phyloP scores from a whole-genome alignment of 257 asterid genomes.

The Nicotiana obtusifolia region DNA sequence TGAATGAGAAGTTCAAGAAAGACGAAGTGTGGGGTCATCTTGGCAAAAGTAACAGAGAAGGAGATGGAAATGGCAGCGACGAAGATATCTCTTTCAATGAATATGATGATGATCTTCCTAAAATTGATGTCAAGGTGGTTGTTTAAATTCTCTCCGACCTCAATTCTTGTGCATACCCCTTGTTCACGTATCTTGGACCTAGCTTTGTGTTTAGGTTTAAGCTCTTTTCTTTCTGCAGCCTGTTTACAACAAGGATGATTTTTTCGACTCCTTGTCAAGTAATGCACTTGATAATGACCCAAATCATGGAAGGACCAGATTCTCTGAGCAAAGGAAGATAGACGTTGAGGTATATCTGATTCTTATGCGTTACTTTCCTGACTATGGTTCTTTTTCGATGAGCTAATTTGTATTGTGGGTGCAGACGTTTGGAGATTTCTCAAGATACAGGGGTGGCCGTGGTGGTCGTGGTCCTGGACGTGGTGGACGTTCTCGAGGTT shows the following conservation, averaged over 20 bases:
- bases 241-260: constrained; percentile 83
- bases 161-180: neutral
- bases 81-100: constrained; percentile 51
- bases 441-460: constrained; percentile 83
- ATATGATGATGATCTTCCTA: constrained; percentile 46
- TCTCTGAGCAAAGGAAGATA: constrained; percentile 87
- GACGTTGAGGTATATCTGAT: constrained; percentile 68
- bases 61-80: constrained; percentile 46
- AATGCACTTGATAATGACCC: constrained; percentile 41
- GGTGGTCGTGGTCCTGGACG: constrained; percentile 78
- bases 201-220: neutral
- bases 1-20: constrained; percentile 96
- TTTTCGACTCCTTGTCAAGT: constrained; percentile 76
- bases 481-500: constrained; percentile 73
- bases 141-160: neutral
- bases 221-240: constrained; percentile 43
- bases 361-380: neutral
- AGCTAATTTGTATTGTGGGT: constrained; percentile 19
- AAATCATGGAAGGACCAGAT: constrained; percentile 71
- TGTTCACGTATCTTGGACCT: neutral
- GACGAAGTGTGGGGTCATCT: constrained; percentile 99
- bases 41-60: constrained; percentile 71
- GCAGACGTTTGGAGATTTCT: constrained; percentile 92
- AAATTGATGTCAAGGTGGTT: constrained; percentile 56
- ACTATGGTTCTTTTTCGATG: neutral